Base-by-base conservation (phyloP, 2,329 filamentous ascomycete species). In the Cladophialophora exuberans region DNA sequence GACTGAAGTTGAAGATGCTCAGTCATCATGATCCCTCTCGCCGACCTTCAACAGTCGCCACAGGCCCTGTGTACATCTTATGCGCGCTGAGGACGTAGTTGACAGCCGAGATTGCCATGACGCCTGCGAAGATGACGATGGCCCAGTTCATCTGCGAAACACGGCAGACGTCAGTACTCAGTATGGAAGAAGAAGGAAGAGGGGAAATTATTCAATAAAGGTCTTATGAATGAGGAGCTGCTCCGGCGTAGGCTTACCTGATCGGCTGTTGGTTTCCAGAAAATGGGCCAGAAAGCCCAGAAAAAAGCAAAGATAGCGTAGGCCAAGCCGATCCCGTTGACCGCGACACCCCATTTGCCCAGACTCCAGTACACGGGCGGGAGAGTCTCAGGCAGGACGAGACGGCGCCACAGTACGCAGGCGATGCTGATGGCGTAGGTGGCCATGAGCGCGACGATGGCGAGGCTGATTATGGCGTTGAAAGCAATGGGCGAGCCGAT, bases 401-500 rank as follows among this genome's bases (percentile, higher is more conserved):
- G 62, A n/a, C 76, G 73, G 18, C 73, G 70, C 54, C 70, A 72
- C 35, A 79, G 68, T 3, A 80, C 67, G 50, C 73, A 77, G 31
- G 69, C 67, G 47, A 79, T 76, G 25, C 75, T 76, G 39, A 80
- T 72, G 36, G 77, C 72, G 62, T 82, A 82, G 2, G 76, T 79
- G 50, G 72, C 75, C 51, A 81, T 72, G 6, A 81, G 70, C 0
- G 76, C 75, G 2, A 72, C 74, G 25, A 77, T 69, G 6, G 72
- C 72, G 1, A 83, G 69, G 1, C 76, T 79, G 11, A 74, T 67
- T 33, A 64, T 60, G n/a, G 55, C 60, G 44, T 59, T 59, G 58
- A 65, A 64, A 11, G 60, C 63, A 11, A 55, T 44, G 11, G 46
- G 39, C n/a, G 49, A 57, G 7, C 63, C 63, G 18, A 64, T 44